A percentile compares a stretch with the other conserved stretches of the same genome.
These are phyloP conservation scores for Candida taoyuanica DNA, from an alignment of 805 yeast species.

Conservation along the genomic window DNA sequence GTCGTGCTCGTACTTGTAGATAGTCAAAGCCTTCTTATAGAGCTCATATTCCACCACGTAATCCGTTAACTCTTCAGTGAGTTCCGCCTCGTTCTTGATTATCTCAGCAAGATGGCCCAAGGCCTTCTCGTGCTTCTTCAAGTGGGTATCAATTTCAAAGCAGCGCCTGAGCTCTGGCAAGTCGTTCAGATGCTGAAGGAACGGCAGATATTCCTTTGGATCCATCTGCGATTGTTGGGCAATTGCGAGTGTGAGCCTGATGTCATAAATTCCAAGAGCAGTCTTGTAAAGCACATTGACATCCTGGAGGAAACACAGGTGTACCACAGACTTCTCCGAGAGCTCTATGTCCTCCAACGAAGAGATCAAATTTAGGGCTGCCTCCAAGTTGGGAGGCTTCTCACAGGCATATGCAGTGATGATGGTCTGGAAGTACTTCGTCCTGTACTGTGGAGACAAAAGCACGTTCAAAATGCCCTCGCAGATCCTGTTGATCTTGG, in stretches of 20 bases:
- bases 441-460: conserved; percentile 42
- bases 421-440: conserved; percentile 65
- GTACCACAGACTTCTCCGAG: conserved; percentile 63
- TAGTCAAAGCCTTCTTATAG: conserved; percentile 60
- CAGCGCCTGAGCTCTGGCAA: conserved; percentile 62
- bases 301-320: conserved; percentile 86
- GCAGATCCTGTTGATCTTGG: conserved; percentile 76
- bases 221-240: conserved; percentile 98
- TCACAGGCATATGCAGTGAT: conserved; percentile 92
- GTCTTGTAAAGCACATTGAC: conserved; percentile 76
- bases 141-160: conserved; percentile 74
- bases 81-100: conserved; percentile 28
- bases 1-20: conserved; percentile 52
- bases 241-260: conserved; percentile 70
- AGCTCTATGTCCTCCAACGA: conserved; percentile 42
- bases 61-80: conserved; percentile 55
- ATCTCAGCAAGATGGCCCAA: conserved; percentile 56
- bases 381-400: conserved; percentile 76
- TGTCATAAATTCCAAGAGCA: conserved; percentile 78
- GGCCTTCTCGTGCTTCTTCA: conserved; percentile 67
- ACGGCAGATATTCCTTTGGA: conserved; percentile 95
- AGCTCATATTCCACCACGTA: conserved; percentile 68
- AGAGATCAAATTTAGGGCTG: conserved; percentile 65
- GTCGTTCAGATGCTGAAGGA: conserved; percentile 71
- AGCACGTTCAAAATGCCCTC: conserved; percentile 60